Percentiles rank a stretch among this genome's conserved stretches.
Conservation (phyloP, 768 basidiomycete genomes). For the Tulasnella sp. region DNA sequence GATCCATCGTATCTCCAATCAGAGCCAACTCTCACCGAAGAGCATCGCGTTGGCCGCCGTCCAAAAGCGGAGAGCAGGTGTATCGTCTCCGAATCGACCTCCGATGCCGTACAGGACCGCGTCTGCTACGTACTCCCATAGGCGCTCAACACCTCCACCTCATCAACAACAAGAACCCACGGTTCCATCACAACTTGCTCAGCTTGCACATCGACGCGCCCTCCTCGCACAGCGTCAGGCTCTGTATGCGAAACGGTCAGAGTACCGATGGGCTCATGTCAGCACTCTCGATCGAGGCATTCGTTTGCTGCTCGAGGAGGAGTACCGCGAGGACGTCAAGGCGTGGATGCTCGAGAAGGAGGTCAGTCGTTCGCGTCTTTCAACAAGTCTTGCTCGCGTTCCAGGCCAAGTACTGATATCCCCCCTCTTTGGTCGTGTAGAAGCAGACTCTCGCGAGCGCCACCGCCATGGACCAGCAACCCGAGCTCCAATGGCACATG, state of each 20-base stretch:
- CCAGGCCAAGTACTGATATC: background rate
- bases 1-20: conserved; percentile 8
- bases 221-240: conserved; percentile 13
- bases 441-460: conserved; percentile 80
- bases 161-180: conserved; percentile 1
- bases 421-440: conserved; percentile 30
- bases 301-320: conserved; percentile 79
- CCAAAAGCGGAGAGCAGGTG: conserved; percentile 9
- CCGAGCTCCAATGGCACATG: conserved; percentile 99
- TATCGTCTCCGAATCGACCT: background rate
- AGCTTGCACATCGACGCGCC: conserved; percentile 11
- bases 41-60: conserved; percentile 3
- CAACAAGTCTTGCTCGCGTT: background rate
- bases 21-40: conserved; percentile 1
- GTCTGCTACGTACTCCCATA: background rate
- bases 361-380: conserved; percentile 45
- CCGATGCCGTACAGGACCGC: background rate
- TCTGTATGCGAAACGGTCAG: conserved; percentile 13
- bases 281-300: conserved; percentile 44
- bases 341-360: conserved; percentile 98
- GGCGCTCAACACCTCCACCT: conserved; percentile 1
- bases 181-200: background rate
- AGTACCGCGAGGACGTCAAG: conserved; percentile 87
- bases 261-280: conserved; percentile 26
- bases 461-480: conserved; percentile 97